A percentile compares a stretch with the other conserved stretches of the same genome.
Evolutionary conservation across 345 rosid species (phyloP).

Genomic region (Conringia planisiliqua): DNA sequence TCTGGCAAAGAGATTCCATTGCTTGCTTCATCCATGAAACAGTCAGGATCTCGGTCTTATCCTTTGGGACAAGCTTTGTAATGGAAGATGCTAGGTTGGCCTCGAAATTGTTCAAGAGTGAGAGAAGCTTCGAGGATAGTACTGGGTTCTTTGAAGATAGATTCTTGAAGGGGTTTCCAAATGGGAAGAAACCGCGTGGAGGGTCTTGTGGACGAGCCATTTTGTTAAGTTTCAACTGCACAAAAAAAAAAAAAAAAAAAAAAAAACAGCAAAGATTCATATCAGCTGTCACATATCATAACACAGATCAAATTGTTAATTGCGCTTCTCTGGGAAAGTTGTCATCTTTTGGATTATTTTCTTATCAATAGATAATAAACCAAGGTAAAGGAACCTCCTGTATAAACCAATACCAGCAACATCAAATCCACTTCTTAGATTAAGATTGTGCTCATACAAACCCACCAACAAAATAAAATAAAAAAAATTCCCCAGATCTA

Average conservation of each 20-base stretch:
- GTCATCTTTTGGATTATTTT: not conserved
- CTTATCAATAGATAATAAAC: not conserved
- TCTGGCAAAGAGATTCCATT: slow-evolving; percentile 29
- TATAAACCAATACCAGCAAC: not conserved
- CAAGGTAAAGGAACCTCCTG: not conserved
- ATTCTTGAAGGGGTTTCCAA: slow-evolving; percentile 37
- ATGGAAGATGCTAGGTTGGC: slow-evolving; percentile 23
- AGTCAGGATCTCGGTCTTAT: slow-evolving; percentile 22
- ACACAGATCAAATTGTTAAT: not conserved
- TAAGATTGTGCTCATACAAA: not conserved
- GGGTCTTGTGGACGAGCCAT: slow-evolving; percentile 36
- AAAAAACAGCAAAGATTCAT: not conserved
- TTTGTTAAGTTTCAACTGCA: not conserved
- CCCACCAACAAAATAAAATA: not conserved
- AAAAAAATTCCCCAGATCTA: not conserved
- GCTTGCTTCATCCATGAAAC: slow-evolving; percentile 40
- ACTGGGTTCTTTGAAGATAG: slow-evolving; percentile 30
- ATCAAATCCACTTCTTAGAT: not conserved
- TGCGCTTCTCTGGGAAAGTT: not conserved
- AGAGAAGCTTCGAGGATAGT: slow-evolving; percentile 22
- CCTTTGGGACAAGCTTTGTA: slow-evolving; percentile 29
- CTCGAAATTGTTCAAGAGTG: slow-evolving; percentile 28
- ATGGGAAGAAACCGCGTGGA: slow-evolving; percentile 33
- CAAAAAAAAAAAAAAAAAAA: not conserved
- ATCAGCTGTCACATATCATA: not conserved